Evolutionary conservation across 2,329 filamentous ascomycete species (phyloP).

Genomic region (Fusarium xyrophilum): DNA sequence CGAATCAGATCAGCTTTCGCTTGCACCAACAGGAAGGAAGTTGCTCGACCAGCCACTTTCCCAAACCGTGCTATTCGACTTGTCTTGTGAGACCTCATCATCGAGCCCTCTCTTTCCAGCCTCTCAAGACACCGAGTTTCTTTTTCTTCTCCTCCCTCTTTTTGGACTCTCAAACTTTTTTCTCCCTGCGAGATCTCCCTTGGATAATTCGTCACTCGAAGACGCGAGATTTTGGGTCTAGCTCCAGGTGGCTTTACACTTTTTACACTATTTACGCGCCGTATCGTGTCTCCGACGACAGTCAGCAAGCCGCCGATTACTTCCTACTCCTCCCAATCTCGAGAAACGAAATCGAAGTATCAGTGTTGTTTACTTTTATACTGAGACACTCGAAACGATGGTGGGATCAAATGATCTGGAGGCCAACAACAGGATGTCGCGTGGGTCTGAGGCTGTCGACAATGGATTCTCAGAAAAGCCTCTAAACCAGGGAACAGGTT

Average conservation of each 20-base stretch:
- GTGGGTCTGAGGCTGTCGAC: neutral
- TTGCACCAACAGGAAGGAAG: conserved; percentile 9
- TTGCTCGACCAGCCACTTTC: conserved; percentile 12
- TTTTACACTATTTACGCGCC: conserved; percentile 9
- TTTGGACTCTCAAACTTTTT: neutral
- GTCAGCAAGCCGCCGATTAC: conserved; percentile 6
- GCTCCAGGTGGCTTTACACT: conserved; percentile 15
- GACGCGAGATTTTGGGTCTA: conserved; percentile 19
- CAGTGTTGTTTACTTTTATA: neutral
- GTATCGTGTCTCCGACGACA: conserved; percentile 4
- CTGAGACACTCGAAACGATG: conserved; percentile 18
- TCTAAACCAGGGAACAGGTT: conserved; percentile 14
- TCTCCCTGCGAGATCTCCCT: neutral
- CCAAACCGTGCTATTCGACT: conserved; percentile 9
- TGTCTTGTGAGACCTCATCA: conserved; percentile 13
- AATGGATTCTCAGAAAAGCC: conserved; percentile 40
- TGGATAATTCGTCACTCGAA: conserved; percentile 10
- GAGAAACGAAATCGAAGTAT: neutral
- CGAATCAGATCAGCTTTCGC: neutral
- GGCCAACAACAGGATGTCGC: conserved; percentile 9
- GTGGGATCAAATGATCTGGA: conserved; percentile 20
- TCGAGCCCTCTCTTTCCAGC: conserved; percentile 6
- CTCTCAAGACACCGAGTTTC: neutral
- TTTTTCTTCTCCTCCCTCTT: conserved; percentile 4
- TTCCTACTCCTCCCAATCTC: neutral